Base-by-base conservation (phyloP, 1,284 basidiomycete species). In the Cutaneotrichosporon curvatum region DNA sequence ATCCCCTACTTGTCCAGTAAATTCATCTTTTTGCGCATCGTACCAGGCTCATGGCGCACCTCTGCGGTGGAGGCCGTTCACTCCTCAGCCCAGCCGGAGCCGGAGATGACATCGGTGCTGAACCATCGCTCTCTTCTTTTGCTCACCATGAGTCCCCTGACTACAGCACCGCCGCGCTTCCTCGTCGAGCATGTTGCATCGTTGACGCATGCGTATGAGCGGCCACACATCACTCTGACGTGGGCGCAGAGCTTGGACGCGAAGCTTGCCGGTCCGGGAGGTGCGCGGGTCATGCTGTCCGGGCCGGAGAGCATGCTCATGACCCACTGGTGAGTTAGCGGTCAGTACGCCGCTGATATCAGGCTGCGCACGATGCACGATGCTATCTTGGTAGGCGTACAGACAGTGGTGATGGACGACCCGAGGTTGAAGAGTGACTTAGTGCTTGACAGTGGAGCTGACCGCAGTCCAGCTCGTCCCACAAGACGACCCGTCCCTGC, bases 181-280 rank as follows among this genome's bases (percentile, higher is more conserved):
- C 52, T 53, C 20, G 28, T 34, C 21, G 18, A 37, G 25, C 52
- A 50, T 32, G 52, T 53, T 18, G 52, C 35, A 4, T 18, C 32
- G 18, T 39, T 40, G 18, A 47, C 39, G 11, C 44, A 41, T 51
- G 9, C 38, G 43, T 20, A n/a, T 34, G 30, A 36, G 19, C 45
- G 59, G 34, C 67, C 70, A 4, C 62, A 68, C 45, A 72, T 79
- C 30, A 97, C 92, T 0, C 73, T 98, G 9, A 95, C 94, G 1
- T 98, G 92, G 72, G 94, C 94, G 2, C 92, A 97, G 67, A 94
- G 89, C 1, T 74, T 92, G 39, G 92, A 98, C 73, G 87, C 81
- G 25, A 92, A 90, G 70, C 94, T 97, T 52, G 89, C 89, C 0
- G 90, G 87, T 0, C 68, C 71, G 4, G 75, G 76, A 14, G 83